Conservation (phyloP, 768 basidiomycete species). For the Sporobolomyces roseus region DNA sequence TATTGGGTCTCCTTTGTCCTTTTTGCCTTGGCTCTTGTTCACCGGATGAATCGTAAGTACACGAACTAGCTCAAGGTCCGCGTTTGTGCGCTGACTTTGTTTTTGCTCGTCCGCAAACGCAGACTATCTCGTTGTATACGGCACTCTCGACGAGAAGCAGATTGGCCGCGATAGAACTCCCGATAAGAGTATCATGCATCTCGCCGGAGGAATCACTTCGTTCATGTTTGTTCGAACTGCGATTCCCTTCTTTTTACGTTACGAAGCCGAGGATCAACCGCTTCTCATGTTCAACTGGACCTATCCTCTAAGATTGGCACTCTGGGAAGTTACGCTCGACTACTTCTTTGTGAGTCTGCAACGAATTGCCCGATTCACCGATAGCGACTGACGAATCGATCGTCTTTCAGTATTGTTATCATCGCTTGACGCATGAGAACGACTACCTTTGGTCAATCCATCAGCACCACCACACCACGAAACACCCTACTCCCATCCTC, state of each 20-base stretch:
- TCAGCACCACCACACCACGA: conserved; percentile 20
- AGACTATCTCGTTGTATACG: conserved; percentile 27
- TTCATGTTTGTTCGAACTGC: conserved; percentile 33
- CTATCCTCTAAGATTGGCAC: conserved; percentile 17
- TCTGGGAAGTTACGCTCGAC: conserved; percentile 29
- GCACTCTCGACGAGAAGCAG: conserved; percentile 30
- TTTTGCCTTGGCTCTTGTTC: conserved; percentile 18
- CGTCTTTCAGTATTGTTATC: conserved; percentile 25
- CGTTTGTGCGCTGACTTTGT: not conserved
- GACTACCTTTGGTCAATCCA: conserved; percentile 36
- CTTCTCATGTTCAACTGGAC: conserved; percentile 20
- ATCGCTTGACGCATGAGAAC: conserved; percentile 28
- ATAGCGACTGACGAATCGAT: too few relatives aligned
- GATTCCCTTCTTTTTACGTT: conserved; percentile 9
- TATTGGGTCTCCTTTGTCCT: conserved; percentile 13
- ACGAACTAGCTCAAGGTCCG: not conserved
- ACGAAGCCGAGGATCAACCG: conserved; percentile 1
- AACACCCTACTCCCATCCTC: conserved; percentile 34
- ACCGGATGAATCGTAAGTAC: conserved; percentile 13
- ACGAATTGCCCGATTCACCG: not conserved
- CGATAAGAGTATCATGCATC: conserved; percentile 26
- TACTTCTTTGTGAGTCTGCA: conserved; percentile 27
- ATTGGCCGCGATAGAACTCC: conserved; percentile 32
- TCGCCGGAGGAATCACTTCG: conserved; percentile 14
- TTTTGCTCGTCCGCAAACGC: not conserved